Evolutionary conservation across 148 eudicot genomes (phyloP), one percentile per base, ranked within the genome.

Genomic region (Fallopia convolvulus): DNA sequence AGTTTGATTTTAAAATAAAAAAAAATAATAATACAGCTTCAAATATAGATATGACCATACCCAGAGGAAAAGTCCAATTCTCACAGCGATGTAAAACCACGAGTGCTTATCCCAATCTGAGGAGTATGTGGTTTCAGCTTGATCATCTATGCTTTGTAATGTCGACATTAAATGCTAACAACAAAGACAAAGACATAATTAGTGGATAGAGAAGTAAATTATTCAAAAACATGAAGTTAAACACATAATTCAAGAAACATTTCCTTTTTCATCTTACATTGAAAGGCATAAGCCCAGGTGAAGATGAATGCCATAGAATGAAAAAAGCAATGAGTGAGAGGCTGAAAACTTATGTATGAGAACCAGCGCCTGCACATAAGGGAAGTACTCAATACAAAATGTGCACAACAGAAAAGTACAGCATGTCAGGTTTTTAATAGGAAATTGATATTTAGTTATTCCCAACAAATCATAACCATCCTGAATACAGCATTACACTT

Each of bases 41-140:
- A 55, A 53, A 55, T 48, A 74, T 48, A 55, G 32, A 52, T 49
- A 47, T 53, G 23, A 74, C 26, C 88, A 83, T 88, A 94, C 98
- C 98, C 98, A 94, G 80, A 94, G 93, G 87, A 90, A 94, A 81
- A 94, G 84, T 46, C 92, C 86, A 68, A 90, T 82, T 86, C 97
- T 90, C 82, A 94, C 96, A 23, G 90, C 79, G 75, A 90, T 86
- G 83, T 87, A 92, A 78, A 88, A 90, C 92, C 92, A 92, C 55
- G 92, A 91, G 77, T 90, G 91, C 76, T 77, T 78, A 55, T 74
- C 87, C 97, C 93, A 89, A 46, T 83, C 87, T 48, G 30, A 52
- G 44, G 89, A 83, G 13, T 77, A 26, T 60, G 77, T 72, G 21
- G 75, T 48, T 80, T 55, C 78, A 40, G 80, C 56, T 76, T 83